Base-by-base conservation (phyloP, 1,284 basidiomycete genomes). In the Afroboletus lepidellus region DNA sequence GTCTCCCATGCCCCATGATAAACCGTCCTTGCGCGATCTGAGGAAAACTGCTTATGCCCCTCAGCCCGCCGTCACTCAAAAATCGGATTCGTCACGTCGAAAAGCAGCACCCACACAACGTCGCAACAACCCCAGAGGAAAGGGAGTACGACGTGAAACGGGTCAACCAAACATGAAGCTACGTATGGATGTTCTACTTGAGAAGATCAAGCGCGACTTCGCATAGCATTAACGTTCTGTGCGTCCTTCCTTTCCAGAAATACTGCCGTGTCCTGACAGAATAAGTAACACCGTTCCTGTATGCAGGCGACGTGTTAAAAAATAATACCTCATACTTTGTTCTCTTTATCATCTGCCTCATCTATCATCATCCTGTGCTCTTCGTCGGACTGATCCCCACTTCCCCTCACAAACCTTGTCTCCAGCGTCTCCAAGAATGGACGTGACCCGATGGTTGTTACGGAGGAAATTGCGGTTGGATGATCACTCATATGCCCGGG, bases 401-500 rank as follows among this genome's bases (percentile, higher is more conserved):
- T 71, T 32, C 76, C 74, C 61, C 77, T 85, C 16, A 88, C 79
- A 60, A 90, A 90, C 44, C 87, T 76, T 53, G 83, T 75, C 54
- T 80, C 78, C 51, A 90, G 69, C 51, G 77, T 85, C 15, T 75
- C 77, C 46, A 81, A 62, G 32, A 83, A 74, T n/a, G 83, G 80
- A 46, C 68, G 69, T 16, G 73, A 60, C 0, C 50, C 54, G 20
- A 72, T 55, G 32, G 82, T 80, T 8, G 85, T 89, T n/a, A 83
- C 82, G 1, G 85, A 72, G 9, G 79, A 81, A 41, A 92, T 70
- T 0, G 89, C 76, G 11, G 79, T 86, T 3, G 89, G 89, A 61
- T 83, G 83, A 44, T 90, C 85, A 60, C 88, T 89, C 75, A 92
- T 74, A 67, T 92, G 89, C 23, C 87, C 88, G 15, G 89, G 89